phyloP scores from a whole-genome alignment of 371 early-diverging fungal species.

The Mortierella sp. region DNA sequence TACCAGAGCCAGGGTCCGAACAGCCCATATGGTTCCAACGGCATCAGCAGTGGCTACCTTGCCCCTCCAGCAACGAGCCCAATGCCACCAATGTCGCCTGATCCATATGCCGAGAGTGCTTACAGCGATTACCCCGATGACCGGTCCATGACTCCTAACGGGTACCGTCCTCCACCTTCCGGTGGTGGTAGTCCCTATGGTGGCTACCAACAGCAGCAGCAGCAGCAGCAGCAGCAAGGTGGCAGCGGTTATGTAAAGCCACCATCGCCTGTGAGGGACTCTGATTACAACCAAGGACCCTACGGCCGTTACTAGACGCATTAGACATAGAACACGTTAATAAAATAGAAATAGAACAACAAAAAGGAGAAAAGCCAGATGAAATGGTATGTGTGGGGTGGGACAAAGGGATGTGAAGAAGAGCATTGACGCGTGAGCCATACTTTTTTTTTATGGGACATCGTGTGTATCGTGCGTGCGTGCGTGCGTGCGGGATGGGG shows the following conservation, averaged over 20 bases:
- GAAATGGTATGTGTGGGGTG: not conserved
- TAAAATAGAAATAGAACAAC: not conserved
- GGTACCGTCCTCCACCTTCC: conserved; percentile 2
- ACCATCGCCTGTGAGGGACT: not conserved
- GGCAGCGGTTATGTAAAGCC: not conserved
- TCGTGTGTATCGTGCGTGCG: not conserved
- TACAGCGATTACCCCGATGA: conserved; percentile 34
- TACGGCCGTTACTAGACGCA: conserved; percentile 7
- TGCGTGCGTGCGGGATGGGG: no score
- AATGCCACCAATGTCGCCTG: conserved; percentile 18
- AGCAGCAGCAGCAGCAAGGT: not conserved
- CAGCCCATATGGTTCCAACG: not conserved
- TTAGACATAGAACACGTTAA: not conserved
- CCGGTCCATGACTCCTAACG: conserved; percentile 30
- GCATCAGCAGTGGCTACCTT: not conserved
- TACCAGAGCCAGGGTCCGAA: conserved; percentile 7
- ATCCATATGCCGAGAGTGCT: conserved; percentile 51
- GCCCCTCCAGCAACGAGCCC: conserved; percentile 1
- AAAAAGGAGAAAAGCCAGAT: not conserved
- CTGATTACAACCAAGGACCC: conserved; percentile 18
- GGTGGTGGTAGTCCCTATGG: conserved; percentile 4
- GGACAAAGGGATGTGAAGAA: not conserved
- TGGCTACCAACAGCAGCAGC: conserved; percentile 17
- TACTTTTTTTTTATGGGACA: no score
- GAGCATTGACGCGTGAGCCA: conserved; percentile 8